Evolutionary conservation across 2,329 filamentous ascomycete genomes (phyloP), one percentile per base, ranked within the genome.

Genomic region (Colletotrichum tofieldiae): DNA sequence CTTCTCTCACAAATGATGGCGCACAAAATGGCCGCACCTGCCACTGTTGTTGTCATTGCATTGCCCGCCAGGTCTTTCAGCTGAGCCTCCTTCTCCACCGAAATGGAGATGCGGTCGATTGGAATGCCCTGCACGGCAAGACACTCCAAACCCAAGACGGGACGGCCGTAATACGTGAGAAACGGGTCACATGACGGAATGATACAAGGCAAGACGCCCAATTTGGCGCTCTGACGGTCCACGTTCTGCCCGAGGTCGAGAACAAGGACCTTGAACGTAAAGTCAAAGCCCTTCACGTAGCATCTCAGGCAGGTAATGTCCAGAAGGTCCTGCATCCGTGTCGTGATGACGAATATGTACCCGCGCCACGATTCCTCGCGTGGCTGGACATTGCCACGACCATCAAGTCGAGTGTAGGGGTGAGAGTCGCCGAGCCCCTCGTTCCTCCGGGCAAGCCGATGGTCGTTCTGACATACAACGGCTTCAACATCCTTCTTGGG

Each of bases 31-130:
- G 89, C 88, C 1, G 88, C 85, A 3, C 91, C 92, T 12, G 95
- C 89, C 0, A 94, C 92, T 0, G 93, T 93, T 0, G 90, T 90
- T 1, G 89, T 91, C 93, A 96, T 96, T 0, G 93, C 93, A 78
- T 96, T 96, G 0, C 93, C 93, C 2, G 92, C 93, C 2, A 96
- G 82, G 74, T 94, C 90, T 73, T 92, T 89, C 2, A 94, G 83
- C 23, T 95, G 84, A 1, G 82, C 80, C 58, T 91, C 85, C 0
- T 86, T 88, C 76, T 95, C 91, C 11, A 87, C 86, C 0, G 88
- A 91, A n/a, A 94, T 85, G 0, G 90, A 82, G 14, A 95, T 82
- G 60, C 87, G 86, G 65, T 90, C 82, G 1, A 92, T 79, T 0
- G 92, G 92, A 60, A 95, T 83, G 1, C 93, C 93, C 81, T 95